These are phyloP conservation scores for Candida dendrica DNA, from an alignment of 805 yeast species.

Conservation along the genomic window DNA sequence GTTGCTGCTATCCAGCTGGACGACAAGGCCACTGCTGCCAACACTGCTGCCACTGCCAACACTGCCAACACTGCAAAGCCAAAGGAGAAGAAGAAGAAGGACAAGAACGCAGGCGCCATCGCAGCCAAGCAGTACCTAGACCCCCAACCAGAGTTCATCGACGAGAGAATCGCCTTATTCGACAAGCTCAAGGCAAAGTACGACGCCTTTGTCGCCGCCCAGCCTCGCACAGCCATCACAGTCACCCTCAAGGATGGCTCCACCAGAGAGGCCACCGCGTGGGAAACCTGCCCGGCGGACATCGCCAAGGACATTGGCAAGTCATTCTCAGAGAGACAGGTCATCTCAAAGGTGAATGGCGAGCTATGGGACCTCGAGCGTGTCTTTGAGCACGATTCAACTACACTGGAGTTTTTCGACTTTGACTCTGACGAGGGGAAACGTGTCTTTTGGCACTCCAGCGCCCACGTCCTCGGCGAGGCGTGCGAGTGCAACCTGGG, in stretches of 20 bases:
- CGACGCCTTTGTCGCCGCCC: slow-evolving; percentile 62
- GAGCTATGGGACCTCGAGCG: slow-evolving; percentile 92
- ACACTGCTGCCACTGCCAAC: slow-evolving; percentile 25
- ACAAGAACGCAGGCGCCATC: slow-evolving; percentile 26
- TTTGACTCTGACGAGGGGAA: slow-evolving; percentile 93
- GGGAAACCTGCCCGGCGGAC: slow-evolving; percentile 85
- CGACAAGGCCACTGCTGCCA: slow-evolving; percentile 7
- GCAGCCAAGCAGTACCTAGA: slow-evolving; percentile 41
- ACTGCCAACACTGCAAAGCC: slow-evolving; percentile 22
- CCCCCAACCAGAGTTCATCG: slow-evolving; percentile 82
- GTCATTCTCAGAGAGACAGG: slow-evolving; percentile 82
- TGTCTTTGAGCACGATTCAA: slow-evolving; percentile 76
- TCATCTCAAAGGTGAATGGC: slow-evolving; percentile 87
- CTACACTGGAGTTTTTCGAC: slow-evolving; percentile 73
- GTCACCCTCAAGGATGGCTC: slow-evolving; percentile 86
- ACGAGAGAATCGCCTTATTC: slow-evolving; percentile 69
- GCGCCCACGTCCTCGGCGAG: slow-evolving; percentile 97
- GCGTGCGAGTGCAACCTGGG: slow-evolving; percentile 96
- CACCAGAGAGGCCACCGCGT: slow-evolving; percentile 67
- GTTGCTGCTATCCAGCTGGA: not conserved
- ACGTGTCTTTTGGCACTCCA: slow-evolving; percentile 96
- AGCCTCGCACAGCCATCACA: slow-evolving; percentile 57
- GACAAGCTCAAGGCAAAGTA: slow-evolving; percentile 73
- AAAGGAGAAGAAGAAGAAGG: slow-evolving; percentile 29
- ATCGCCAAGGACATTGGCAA: slow-evolving; percentile 82